Base-by-base conservation (phyloP, 768 basidiomycete genomes). In the Polyporus arcularius region DNA sequence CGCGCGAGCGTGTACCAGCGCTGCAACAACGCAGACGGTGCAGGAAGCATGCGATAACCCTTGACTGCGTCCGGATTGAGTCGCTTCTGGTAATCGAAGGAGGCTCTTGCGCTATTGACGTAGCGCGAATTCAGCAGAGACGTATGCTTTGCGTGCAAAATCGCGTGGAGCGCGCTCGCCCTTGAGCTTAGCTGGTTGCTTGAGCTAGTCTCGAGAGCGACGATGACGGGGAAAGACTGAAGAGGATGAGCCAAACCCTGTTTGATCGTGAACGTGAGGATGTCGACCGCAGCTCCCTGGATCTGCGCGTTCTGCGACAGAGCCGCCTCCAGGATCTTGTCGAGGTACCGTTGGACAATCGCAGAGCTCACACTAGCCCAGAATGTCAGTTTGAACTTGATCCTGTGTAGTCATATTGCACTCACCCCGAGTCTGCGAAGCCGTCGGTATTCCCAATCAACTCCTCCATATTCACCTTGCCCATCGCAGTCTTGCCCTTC, bases 221-320 rank as follows among this genome's bases (percentile, higher is more conserved):
- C 84, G 57, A 98, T 89, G 28, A 94, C 84, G 0, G 96, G 95
- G 72, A 97, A 89, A 38, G 93, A 96, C 88, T 93, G 91, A 6
- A 99, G 80, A 0, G 97, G 97, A 75, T 98, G 96, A 5, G 94
- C 93, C 53, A 98, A 80, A 3, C 97, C 97, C 74, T 98, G 96
- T 69, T 90, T 94, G 64, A 98, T 87, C 0, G 95, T 96, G 68
- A 97, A 96, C 35, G 85, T 89, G 55, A 99, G 74, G 46, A 98
- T 90, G 64, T 98, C 96, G 53, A 98, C 83, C 7, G 96, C 96
- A 21, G 89, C 82, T 18, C 82, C 81, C 71, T 96, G 94, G 43
- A 90, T 90, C 54, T 84, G 84, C 2, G 78, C 63, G 64, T 89
- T 82, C 55, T 80, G 80, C 2, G 93, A 90, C 21, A 95, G 72